Evolutionary conservation across 805 yeast species (phyloP).

Genomic region (Monosporozyma aquatica): DNA sequence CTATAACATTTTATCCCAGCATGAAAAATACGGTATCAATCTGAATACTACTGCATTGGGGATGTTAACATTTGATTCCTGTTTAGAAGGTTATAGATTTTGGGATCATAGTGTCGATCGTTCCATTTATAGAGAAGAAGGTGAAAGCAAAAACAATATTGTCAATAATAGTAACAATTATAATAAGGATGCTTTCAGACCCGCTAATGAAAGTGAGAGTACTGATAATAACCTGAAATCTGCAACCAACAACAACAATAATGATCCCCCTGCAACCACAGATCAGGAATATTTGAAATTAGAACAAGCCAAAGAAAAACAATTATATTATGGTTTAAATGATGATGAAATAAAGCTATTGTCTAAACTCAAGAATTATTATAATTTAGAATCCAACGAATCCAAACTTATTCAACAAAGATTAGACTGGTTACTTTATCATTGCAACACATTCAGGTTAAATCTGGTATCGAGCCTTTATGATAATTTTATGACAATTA

Average conservation of each 20-base stretch:
- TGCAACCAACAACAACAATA: neutral
- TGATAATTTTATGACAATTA: slow-evolving; percentile 44
- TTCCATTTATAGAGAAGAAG: slow-evolving; percentile 3
- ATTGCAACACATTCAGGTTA: slow-evolving; percentile 35
- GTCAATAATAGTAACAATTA: slow-evolving; percentile 4
- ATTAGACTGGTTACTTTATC: slow-evolving; percentile 35
- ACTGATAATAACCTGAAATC: neutral
- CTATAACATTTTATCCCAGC: slow-evolving; percentile 35
- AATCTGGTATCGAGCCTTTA: slow-evolving; percentile 42
- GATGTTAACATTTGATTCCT: slow-evolving; percentile 30
- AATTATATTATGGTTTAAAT: slow-evolving; percentile 22
- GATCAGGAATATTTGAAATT: slow-evolving; percentile 18
- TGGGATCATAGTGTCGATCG: slow-evolving; percentile 35
- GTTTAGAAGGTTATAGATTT: slow-evolving; percentile 32
- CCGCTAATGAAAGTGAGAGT: slow-evolving; percentile 1
- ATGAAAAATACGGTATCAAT: slow-evolving; percentile 13
- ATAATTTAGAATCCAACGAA: slow-evolving; percentile 33
- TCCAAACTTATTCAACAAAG: slow-evolving; percentile 33
- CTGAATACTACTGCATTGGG: slow-evolving; percentile 23
- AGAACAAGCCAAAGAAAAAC: slow-evolving; percentile 25
- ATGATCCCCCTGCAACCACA: slow-evolving; percentile 7
- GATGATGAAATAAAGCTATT: slow-evolving; percentile 20
- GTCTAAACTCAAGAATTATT: slow-evolving; percentile 30
- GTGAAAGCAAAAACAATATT: slow-evolving; percentile 3
- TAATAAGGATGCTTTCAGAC: neutral